Conservation (phyloP, 192 early-diverging fungal genomes). For the Backusella liffmaniae region DNA sequence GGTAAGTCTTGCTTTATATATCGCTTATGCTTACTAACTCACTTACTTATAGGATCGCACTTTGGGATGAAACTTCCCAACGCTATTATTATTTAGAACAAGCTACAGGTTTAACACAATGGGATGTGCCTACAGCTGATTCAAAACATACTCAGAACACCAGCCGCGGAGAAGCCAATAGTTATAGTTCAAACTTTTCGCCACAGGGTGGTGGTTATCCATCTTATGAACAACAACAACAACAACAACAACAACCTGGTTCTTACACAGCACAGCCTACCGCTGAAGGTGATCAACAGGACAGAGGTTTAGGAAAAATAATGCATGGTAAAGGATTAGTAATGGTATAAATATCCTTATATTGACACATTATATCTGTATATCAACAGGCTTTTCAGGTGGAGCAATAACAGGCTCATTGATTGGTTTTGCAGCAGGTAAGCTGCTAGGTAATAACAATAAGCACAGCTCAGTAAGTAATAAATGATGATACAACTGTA, state of each 20-base stretch:
- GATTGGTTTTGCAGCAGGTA: constrained; percentile 14
- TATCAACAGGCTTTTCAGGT: constrained; percentile 12
- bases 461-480: not conserved
- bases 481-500: too few species aligned
- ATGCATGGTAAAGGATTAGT: not conserved
- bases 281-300: not conserved
- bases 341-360: not conserved
- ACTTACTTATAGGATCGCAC: constrained; percentile 13
- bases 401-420: constrained; percentile 7
- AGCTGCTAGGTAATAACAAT: not conserved
- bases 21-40: not conserved
- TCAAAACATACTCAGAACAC: not conserved
- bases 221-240: not conserved
- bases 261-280: not conserved
- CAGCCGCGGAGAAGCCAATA: not conserved
- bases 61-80: constrained; percentile 21
- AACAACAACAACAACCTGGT: not conserved
- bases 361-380: not conserved
- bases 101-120: constrained; percentile 24
- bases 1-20: not conserved
- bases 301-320: not conserved
- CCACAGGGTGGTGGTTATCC: not conserved
- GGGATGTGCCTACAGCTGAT: constrained; percentile 16
- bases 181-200: not conserved
- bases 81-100: constrained; percentile 27